phyloP scores from a whole-genome alignment of 495 filamentous ascomycete genomes.

The Xylaria longipes region DNA sequence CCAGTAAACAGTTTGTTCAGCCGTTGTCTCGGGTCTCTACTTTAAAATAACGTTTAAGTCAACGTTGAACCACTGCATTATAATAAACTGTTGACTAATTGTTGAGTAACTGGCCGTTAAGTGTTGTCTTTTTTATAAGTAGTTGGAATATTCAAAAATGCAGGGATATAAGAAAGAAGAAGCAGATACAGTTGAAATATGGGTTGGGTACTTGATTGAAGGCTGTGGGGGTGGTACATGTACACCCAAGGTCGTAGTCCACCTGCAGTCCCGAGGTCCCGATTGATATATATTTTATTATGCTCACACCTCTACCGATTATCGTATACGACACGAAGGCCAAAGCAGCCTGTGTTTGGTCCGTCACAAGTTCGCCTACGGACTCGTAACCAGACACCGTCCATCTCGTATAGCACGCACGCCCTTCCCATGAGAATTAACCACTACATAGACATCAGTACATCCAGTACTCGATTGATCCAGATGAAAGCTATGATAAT shows the following conservation, averaged over 20 bases:
- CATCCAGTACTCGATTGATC: neutral
- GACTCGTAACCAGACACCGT: neutral
- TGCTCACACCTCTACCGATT: constrained; percentile 8
- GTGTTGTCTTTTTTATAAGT: neutral
- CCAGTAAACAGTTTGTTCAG: constrained; percentile 1
- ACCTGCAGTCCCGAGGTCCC: constrained; percentile 6
- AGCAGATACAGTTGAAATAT: neutral
- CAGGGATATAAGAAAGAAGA: neutral
- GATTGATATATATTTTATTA: constrained; percentile 11
- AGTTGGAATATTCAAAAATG: neutral
- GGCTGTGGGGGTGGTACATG: neutral
- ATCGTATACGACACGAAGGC: neutral
- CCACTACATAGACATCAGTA: neutral
- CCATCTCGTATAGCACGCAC: neutral
- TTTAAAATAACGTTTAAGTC: neutral
- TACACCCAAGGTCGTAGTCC: neutral
- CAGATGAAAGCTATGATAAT: neutral
- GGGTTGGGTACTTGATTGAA: neutral
- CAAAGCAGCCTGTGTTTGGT: neutral
- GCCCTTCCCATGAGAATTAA: neutral
- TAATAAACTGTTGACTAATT: neutral
- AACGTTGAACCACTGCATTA: neutral
- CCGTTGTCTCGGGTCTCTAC: constrained; percentile 4
- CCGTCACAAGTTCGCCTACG: constrained; percentile 1
- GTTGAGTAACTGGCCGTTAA: neutral